Base-by-base conservation (phyloP, 73 alveolate species). In the Paraurostyla sp. region DNA sequence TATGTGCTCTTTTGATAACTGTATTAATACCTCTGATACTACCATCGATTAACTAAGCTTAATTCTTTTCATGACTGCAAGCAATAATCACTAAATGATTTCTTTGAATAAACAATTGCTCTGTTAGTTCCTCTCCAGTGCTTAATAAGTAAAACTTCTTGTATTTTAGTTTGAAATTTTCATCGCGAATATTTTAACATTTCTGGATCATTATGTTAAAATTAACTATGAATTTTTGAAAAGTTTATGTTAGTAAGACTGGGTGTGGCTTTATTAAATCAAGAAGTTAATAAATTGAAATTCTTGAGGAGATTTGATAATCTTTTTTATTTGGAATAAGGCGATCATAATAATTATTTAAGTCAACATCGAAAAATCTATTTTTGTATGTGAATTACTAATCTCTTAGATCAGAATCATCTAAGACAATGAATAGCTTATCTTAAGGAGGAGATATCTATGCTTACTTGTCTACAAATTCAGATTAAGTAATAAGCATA, bases 301-400 rank as follows among this genome's bases (percentile, higher is more conserved):
- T 20, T 11, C 78, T 7, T 9, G 45, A 30, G 3, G 78, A 60
- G 3, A 60, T 60, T 32, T 60, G 27, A 60, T 29, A 60, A 9
- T 60, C 78, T 29, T 60, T 25, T 33, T 60, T 60, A 33, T 60
- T 60, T 60, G 78, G 78, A 20, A 60, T 60, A 6, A 60, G 25
- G 9, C 6, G 4, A 30, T 60, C 49, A 27, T 13, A 60, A 30
- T 30, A 60, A 30, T 16, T 16, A 30, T 60, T 30, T 25, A 60
- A 33, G 27, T 25, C 45, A 2, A 60, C 50, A 11, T 30, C 50
- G 9, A 60, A 29, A 23, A 9, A 60, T 7, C 32, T 60, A 9
- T 6, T 3, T 30, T 23, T 33, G 50, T 60, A 60, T 32, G 23
- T 60, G 23, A 60, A 60, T 7, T 60, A 45, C 32, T 23, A 29